Percentiles rank a stretch among this genome's conserved stretches.
phyloP scores from a whole-genome alignment of 306 rosid genomes.

The Betula pendula region DNA sequence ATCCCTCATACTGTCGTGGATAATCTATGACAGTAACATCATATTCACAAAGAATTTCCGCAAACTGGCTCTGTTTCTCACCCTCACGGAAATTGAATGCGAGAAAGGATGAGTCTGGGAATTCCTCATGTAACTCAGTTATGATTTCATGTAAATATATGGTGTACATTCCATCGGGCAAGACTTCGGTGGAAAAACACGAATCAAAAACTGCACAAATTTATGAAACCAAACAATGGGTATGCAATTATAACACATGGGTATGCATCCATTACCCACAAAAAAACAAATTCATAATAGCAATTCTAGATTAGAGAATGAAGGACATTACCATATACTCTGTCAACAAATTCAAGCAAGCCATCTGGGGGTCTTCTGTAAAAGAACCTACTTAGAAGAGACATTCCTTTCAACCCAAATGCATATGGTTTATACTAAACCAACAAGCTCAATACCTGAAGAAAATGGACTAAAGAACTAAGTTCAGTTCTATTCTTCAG shows the following conservation, averaged over 20 bases:
- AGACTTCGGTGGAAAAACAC: constrained; percentile 88
- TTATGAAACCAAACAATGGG: not conserved
- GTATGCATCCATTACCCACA: not conserved
- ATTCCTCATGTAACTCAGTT: constrained; percentile 82
- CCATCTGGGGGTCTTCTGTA: constrained; percentile 97
- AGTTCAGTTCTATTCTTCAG: constrained; percentile 25
- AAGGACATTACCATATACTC: constrained; percentile 70
- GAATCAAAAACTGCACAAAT: constrained; percentile 85
- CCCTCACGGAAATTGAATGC: constrained; percentile 97
- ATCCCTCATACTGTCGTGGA: constrained; percentile 95
- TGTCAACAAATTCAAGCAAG: constrained; percentile 80
- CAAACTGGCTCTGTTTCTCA: constrained; percentile 68
- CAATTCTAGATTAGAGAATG: constrained; percentile 4
- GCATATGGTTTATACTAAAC: constrained; percentile 6
- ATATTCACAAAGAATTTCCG: constrained; percentile 60
- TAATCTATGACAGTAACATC: constrained; percentile 91
- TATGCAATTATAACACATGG: not conserved
- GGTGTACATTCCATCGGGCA: constrained; percentile 85
- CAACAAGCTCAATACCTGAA: constrained; percentile 31
- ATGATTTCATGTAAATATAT: constrained; percentile 76
- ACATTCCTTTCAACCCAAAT: constrained; percentile 44
- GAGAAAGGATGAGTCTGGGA: constrained; percentile 85
- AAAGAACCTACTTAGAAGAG: constrained; percentile 92
- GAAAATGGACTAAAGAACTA: constrained; percentile 25
- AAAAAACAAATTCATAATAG: not conserved